Percentiles rank a stretch among this genome's conserved stretches.
Conservation (phyloP, 192 early-diverging fungal genomes). For the Cetraspora pellucida region DNA sequence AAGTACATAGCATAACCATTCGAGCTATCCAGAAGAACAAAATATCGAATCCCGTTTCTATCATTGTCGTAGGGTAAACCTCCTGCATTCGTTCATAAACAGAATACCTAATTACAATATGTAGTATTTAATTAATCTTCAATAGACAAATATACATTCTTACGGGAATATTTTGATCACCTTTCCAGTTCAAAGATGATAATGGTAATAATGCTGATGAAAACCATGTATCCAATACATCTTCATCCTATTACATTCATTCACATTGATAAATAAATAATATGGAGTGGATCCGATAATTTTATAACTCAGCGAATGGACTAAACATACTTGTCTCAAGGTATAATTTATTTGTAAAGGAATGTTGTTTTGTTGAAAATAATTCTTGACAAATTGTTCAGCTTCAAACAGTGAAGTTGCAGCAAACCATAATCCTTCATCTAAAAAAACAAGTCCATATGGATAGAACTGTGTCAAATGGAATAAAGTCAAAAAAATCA, state of each 20-base stretch:
- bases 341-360: slow-evolving; percentile 43
- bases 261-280: background rate
- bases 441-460: slow-evolving; percentile 24
- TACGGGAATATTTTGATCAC: slow-evolving; percentile 39
- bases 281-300: background rate
- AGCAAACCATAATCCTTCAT: slow-evolving; percentile 67
- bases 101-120: too few relatives aligned
- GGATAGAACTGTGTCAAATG: background rate
- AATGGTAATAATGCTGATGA: slow-evolving; percentile 92
- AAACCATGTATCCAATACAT: slow-evolving; percentile 99
- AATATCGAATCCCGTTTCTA: slow-evolving; percentile 97
- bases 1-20: slow-evolving; percentile 94
- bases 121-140: too few relatives aligned
- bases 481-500: background rate
- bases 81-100: slow-evolving; percentile 33
- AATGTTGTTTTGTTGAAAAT: slow-evolving; percentile 47
- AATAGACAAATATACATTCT: background rate
- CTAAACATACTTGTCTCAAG: slow-evolving; percentile 36
- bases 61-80: slow-evolving; percentile 76
- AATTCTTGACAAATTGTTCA: slow-evolving; percentile 50
- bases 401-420: slow-evolving; percentile 62
- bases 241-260: slow-evolving; percentile 71
- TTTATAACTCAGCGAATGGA: too few relatives aligned
- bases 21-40: slow-evolving; percentile 98
- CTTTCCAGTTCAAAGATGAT: slow-evolving; percentile 61